Base-by-base conservation (phyloP, 2,329 filamentous ascomycete genomes). In the Cercospora janseana region DNA sequence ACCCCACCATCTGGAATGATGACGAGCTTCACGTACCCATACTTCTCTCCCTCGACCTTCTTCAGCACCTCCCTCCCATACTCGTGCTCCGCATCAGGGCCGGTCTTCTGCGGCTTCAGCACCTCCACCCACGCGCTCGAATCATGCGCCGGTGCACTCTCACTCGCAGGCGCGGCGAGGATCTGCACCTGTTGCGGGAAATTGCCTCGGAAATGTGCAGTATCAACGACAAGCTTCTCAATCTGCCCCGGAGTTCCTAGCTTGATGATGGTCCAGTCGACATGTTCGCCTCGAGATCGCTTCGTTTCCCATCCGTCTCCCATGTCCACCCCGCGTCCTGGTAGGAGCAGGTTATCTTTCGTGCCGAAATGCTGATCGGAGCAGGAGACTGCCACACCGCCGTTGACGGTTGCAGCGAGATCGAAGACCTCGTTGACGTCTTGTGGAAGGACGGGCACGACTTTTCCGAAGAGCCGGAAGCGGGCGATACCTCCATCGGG, bases 1-100 rank as follows among this genome's bases (percentile, higher is more conserved):
- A 96, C 87, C 18, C 92, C 91, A 26, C 92, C 91, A 69, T 97
- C 91, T 0, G 92, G 92, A 60, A 95, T 88, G 67, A 96, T 93
- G 26, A 88, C 87, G 67, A 97, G 75, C 78, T 95, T 96, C 16
- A 91, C 83, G 71, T 93, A 90, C 9, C 86, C 89, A 63, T 88
- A 87, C 2, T 75, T 72, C 65, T 75, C 77, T 28, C 81, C 80
- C 59, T 77, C 73, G 13, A 81, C 73, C n/a, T 55, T 42, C 59
- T 68, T 66, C 57, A 76, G 54, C 48, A 61, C 61, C 10, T 71
- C 66, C 16, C 24, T 56, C 44, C 59, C 72, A 65, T 86, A 87
- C 56, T 79, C 77, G 66, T 89, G 86, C 72, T 90, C 86, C 61
- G 76, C 74, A 66, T 92, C 87, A 13, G 87, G 83, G 1, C 83